These are phyloP conservation scores for Dysphania ambrosioides DNA, from an alignment of 148 eudicot genomes.

Conservation along the genomic window DNA sequence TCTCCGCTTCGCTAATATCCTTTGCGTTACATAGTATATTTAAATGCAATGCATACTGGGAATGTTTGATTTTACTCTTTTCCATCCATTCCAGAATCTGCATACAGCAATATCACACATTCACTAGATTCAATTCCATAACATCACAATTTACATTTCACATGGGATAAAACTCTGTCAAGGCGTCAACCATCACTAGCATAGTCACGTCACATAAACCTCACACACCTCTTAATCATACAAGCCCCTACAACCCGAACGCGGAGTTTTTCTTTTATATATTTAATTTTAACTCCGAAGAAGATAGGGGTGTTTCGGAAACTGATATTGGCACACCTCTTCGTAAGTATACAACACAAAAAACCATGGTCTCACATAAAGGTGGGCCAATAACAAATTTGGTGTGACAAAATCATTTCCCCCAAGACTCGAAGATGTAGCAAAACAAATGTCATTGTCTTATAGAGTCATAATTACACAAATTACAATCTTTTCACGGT, in stretches of 20 bases:
- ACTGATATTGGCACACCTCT: too few species aligned
- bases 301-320: too few species aligned
- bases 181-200: neutral
- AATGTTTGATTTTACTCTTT: constrained; percentile 30
- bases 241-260: neutral
- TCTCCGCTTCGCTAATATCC: constrained; percentile 62
- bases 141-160: too few species aligned
- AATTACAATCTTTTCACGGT: too few species aligned
- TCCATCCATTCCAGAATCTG: constrained; percentile 91
- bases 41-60: constrained; percentile 45
- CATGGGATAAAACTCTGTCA: neutral
- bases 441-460: neutral
- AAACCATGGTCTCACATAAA: too few species aligned
- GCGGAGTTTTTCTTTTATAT: too few species aligned
- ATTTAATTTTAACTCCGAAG: too few species aligned
- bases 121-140: neutral
- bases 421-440: neutral
- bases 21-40: constrained; percentile 46
- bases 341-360: too few species aligned
- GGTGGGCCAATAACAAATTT: too few species aligned
- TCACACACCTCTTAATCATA: neutral
- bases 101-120: constrained; percentile 18
- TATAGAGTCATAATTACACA: too few species aligned
- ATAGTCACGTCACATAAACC: too few species aligned
- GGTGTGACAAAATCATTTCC: too few species aligned